Conservation (phyloP, 192 early-diverging fungal genomes). For the Chytriomyces sp. region DNA sequence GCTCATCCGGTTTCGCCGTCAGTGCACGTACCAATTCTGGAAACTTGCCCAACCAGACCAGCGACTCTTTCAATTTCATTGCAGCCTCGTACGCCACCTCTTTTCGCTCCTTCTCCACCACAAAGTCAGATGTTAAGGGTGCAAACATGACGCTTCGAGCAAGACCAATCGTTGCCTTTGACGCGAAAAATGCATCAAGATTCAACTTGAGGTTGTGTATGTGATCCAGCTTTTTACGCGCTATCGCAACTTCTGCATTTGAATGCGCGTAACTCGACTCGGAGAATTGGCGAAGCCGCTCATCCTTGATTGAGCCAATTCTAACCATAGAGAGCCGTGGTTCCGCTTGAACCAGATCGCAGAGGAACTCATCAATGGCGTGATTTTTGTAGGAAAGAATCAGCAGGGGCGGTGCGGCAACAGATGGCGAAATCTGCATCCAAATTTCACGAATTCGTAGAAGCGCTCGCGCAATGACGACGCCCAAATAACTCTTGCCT, state of each 20-base stretch:
- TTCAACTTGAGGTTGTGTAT: constrained; percentile 29
- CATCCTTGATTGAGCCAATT: constrained; percentile 36
- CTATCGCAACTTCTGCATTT: constrained; percentile 29
- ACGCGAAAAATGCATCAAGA: constrained; percentile 17
- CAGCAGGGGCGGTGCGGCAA: constrained; percentile 41
- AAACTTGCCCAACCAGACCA: constrained; percentile 25
- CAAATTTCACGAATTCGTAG: constrained; percentile 40
- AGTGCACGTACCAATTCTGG: not conserved
- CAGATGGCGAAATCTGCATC: constrained; percentile 30
- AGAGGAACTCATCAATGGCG: constrained; percentile 50
- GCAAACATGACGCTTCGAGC: constrained; percentile 6
- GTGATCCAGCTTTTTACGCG: constrained; percentile 23
- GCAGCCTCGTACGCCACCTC: constrained; percentile 12
- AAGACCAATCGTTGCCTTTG: not conserved
- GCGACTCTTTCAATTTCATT: not conserved
- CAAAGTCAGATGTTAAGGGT: not conserved
- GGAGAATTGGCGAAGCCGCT: constrained; percentile 32
- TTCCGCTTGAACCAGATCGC: constrained; percentile 39
- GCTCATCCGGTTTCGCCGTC: not conserved
- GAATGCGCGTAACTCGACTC: constrained; percentile 21
- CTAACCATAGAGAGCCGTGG: constrained; percentile 34
- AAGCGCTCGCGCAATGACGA: constrained; percentile 45
- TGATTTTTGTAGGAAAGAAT: constrained; percentile 52
- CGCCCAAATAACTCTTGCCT: constrained; percentile 52
- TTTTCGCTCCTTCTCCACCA: constrained; percentile 7